Conservation (phyloP, 345 rosid species). For the Turritis glabra region DNA sequence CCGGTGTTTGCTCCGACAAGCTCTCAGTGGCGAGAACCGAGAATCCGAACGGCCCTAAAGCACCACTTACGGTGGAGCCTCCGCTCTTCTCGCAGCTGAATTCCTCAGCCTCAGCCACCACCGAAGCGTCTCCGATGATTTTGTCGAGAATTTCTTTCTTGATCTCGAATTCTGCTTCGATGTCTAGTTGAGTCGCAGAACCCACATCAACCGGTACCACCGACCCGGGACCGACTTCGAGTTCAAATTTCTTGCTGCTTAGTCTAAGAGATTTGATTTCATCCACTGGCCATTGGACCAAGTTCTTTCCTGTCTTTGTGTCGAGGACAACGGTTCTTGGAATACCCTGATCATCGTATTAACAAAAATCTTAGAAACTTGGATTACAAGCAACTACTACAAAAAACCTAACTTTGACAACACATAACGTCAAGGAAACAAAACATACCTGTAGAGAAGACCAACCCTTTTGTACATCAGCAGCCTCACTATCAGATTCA, state of each 20-base stretch:
- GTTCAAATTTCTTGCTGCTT: slow-evolving; percentile 47
- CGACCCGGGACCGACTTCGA: slow-evolving; percentile 60
- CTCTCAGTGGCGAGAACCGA: slow-evolving; percentile 66
- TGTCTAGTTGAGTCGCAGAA: slow-evolving; percentile 65
- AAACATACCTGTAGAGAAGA: slow-evolving; percentile 80
- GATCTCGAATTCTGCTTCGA: slow-evolving; percentile 69
- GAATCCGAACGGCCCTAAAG: slow-evolving; percentile 90
- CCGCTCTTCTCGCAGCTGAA: slow-evolving; percentile 56
- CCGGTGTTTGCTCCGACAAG: slow-evolving; percentile 77
- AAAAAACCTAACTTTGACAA: not conserved
- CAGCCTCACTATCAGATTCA: slow-evolving; percentile 75
- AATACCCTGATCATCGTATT: slow-evolving; percentile 48
- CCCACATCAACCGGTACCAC: slow-evolving; percentile 60
- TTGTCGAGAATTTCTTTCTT: slow-evolving; percentile 54
- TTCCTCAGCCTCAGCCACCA: slow-evolving; percentile 37
- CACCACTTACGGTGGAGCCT: slow-evolving; percentile 65
- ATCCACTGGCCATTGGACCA: slow-evolving; percentile 88
- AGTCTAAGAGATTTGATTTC: slow-evolving; percentile 78
- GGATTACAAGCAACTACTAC: not conserved
- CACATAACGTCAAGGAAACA: not conserved
- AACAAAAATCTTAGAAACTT: not conserved
- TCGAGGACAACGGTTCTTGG: slow-evolving; percentile 73
- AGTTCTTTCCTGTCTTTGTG: slow-evolving; percentile 60
- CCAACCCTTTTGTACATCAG: slow-evolving; percentile 87
- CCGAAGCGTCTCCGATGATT: slow-evolving; percentile 32